Conservation (phyloP, 1,284 basidiomycete genomes). For the Fomitopsis pinicola region DNA sequence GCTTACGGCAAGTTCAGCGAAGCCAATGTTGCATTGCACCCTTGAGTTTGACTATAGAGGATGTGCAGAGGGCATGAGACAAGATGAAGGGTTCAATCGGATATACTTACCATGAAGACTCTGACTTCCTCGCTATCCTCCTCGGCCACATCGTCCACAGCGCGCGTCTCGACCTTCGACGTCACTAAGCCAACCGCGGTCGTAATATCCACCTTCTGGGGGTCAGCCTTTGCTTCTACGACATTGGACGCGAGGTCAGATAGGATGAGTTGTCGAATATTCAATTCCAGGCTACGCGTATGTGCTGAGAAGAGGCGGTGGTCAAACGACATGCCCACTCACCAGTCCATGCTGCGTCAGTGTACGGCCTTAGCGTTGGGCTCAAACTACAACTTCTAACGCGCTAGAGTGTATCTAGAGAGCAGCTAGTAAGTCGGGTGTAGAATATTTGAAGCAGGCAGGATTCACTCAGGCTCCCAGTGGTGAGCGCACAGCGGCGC, state of each 20-base stretch:
- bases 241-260: constrained; percentile 74
- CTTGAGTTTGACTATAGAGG: constrained; percentile 48
- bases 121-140: constrained; percentile 25
- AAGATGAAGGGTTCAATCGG: background rate
- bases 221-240: constrained; percentile 42
- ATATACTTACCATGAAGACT: constrained; percentile 54
- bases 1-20: constrained; percentile 67
- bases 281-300: constrained; percentile 56
- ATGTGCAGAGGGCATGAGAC: background rate
- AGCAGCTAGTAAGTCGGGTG: background rate
- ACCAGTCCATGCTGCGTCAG: constrained; percentile 4
- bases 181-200: constrained; percentile 55
- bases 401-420: background rate
- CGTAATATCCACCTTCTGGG: constrained; percentile 24
- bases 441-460: background rate
- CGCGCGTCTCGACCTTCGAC: constrained; percentile 51
- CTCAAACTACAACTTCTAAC: background rate
- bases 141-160: constrained; percentile 22
- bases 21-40: constrained; percentile 73
- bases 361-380: too few relatives aligned
- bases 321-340: background rate
- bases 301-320: background rate
- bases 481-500: too few relatives aligned
- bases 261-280: constrained; percentile 79
- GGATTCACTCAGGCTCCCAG: too few relatives aligned